Conservation (phyloP, 768 basidiomycete species). For the Trametes cinnabarina region DNA sequence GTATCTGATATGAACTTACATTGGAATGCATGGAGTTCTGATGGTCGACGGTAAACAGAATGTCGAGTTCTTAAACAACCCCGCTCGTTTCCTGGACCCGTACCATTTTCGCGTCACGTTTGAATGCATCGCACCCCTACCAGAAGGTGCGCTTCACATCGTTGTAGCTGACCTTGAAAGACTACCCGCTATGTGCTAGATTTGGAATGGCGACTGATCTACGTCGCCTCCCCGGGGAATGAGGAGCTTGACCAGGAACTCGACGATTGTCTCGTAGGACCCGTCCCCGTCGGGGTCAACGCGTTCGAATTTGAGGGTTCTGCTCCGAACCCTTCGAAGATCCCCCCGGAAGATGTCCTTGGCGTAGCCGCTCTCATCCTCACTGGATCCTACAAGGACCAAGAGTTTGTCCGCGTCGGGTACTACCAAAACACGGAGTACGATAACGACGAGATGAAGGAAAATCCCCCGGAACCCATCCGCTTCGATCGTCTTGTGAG, state of each 20-base stretch:
- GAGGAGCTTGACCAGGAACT: constrained; percentile 95
- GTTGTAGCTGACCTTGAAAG: neutral
- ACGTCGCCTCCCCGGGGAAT: constrained; percentile 90
- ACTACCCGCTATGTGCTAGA: constrained; percentile 39
- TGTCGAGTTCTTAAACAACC: constrained; percentile 90
- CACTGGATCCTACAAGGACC: constrained; percentile 93
- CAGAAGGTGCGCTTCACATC: constrained; percentile 63
- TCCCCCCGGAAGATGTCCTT: constrained; percentile 86
- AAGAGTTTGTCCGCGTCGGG: constrained; percentile 98
- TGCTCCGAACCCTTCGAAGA: constrained; percentile 78
- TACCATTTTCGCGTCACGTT: constrained; percentile 96
- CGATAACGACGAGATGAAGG: constrained; percentile 90
- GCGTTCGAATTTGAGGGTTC: constrained; percentile 94
- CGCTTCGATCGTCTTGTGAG: constrained; percentile 78
- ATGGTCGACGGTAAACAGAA: too few species aligned
- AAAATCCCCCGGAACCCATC: constrained; percentile 64
- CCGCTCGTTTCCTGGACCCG: constrained; percentile 84
- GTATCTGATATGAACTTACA: too few species aligned
- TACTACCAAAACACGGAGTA: constrained; percentile 99
- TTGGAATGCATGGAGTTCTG: too few species aligned
- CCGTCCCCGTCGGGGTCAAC: constrained; percentile 95
- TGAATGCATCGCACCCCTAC: constrained; percentile 89
- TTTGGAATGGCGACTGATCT: constrained; percentile 97
- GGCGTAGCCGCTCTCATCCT: constrained; percentile 97
- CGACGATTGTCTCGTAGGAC: constrained; percentile 96